Conservation (phyloP, 2,329 filamentous ascomycete genomes). For the Cucurbitaria berberidis region DNA sequence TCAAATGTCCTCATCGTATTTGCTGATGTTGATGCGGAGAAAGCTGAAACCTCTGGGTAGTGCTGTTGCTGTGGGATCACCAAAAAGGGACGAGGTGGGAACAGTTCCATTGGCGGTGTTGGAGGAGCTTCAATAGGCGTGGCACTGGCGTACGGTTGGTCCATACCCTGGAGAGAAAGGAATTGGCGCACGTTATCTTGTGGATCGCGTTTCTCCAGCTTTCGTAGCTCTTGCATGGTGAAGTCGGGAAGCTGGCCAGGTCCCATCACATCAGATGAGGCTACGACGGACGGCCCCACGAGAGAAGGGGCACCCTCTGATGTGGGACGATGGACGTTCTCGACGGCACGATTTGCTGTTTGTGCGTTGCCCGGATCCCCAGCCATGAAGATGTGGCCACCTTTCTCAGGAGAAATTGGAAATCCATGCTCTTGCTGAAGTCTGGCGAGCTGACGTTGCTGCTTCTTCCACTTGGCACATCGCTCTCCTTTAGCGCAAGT, state of each 20-base stretch:
- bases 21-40: slow-evolving; percentile 46
- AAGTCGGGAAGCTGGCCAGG: slow-evolving; percentile 69
- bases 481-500: slow-evolving; percentile 85
- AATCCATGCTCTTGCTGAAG: slow-evolving; percentile 73
- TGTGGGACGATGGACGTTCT: slow-evolving; percentile 67
- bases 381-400: slow-evolving; percentile 75
- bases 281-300: slow-evolving; percentile 70
- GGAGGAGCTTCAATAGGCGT: slow-evolving; percentile 64
- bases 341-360: slow-evolving; percentile 62
- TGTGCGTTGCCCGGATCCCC: slow-evolving; percentile 79
- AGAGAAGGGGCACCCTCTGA: slow-evolving; percentile 71
- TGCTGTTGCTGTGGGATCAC: slow-evolving; percentile 38
- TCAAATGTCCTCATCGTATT: slow-evolving; percentile 41
- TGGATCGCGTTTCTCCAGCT: slow-evolving; percentile 74
- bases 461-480: slow-evolving; percentile 81
- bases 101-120: slow-evolving; percentile 50
- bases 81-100: slow-evolving; percentile 43
- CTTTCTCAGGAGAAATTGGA: slow-evolving; percentile 67
- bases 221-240: slow-evolving; percentile 74
- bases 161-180: slow-evolving; percentile 78
- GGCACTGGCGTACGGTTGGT: slow-evolving; percentile 66
- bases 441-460: slow-evolving; percentile 76
- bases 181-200: slow-evolving; percentile 95
- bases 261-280: slow-evolving; percentile 88
- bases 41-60: slow-evolving; percentile 39